Base-by-base conservation (phyloP, 2,329 filamentous ascomycete genomes). In the Apiospora sp. region DNA sequence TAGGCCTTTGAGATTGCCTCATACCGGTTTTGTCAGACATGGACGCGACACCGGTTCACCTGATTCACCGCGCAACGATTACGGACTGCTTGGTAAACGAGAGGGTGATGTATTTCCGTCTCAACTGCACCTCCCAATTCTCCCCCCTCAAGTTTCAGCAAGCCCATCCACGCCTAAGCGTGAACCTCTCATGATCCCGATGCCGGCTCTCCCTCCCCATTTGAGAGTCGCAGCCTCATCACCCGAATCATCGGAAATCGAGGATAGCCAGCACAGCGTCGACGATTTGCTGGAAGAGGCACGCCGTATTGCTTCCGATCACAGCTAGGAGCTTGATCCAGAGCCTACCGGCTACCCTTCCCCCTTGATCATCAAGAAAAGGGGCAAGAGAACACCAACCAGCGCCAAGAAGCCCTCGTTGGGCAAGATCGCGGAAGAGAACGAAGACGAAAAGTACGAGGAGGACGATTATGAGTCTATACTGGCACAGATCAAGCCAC, bases 381-480 rank as follows among this genome's bases (percentile, higher is more conserved):
- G 58, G 58, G 58, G 34, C 30, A 64, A 41, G 30, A 51, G 48
- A 37, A 68, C 46, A 14, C 58, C 58, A 30, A 10, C 46, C 67
- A 46, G 27, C n/a, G 10, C 58, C 58, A 34, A 27, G 3, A 46
- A 48, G 41, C 41, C 67, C 67, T 48, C 4, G 24, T 3, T 68
- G 44, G 67, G 67, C 24, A 30, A 24, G 4, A 68, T 68, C n/a
- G 22, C 41, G 41, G 67, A 68, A 68, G 67, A 68, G 67, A n/a
- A 46, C 0, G 67, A 68, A 12, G 41, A 68, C 3, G 12, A 68
- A 4, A 22, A 68, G 37, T 8, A 43, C n/a, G 64, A 46, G n/a
- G 41, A 19, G n/a, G 41, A 19, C 13, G 34, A 64, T 6, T 64
- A 41, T 3, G 34, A 64, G 6, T 37, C 34, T 8, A 24, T 5